Conservation (phyloP, 2,329 filamentous ascomycete species). For the Hypoxylon sp. region DNA sequence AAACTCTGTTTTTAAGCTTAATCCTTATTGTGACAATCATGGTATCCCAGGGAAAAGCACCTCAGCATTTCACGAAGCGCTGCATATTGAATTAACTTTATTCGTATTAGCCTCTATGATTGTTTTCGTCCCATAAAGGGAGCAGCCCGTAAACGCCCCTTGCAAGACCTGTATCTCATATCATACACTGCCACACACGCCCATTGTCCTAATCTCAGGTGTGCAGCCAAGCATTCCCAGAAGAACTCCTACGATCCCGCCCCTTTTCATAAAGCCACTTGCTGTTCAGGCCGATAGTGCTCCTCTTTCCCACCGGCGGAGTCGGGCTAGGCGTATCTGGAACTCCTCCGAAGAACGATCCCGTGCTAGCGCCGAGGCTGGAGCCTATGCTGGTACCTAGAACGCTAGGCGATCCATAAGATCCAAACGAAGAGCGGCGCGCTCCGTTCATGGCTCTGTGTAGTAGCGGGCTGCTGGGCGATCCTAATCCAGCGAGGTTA, state of each 20-base stretch:
- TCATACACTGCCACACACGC: constrained; percentile 18
- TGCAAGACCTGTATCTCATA: constrained; percentile 13
- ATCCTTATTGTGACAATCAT: neutral
- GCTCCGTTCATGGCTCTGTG: constrained; percentile 75
- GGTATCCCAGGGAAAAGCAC: neutral
- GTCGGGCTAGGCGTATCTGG: constrained; percentile 79
- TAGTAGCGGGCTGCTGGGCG: constrained; percentile 71
- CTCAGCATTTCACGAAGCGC: neutral
- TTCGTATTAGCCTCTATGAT: constrained; percentile 30
- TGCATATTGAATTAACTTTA: constrained; percentile 14
- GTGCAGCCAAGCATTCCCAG: constrained; percentile 60
- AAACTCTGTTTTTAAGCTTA: neutral
- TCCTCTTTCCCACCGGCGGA: constrained; percentile 73
- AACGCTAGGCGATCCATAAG: constrained; percentile 67
- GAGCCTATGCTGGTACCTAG: constrained; percentile 54
- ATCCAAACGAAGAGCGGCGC: constrained; percentile 71
- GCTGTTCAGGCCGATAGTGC: constrained; percentile 85
- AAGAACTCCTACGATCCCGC: constrained; percentile 65
- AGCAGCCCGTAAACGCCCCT: constrained; percentile 11
- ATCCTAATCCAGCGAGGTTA: constrained; percentile 53
- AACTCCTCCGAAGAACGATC: constrained; percentile 67
- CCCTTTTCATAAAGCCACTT: constrained; percentile 96
- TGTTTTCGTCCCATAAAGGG: constrained; percentile 7
- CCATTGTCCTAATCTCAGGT: constrained; percentile 14
- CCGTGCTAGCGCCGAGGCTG: constrained; percentile 57